Evolutionary conservation across 2,329 filamentous ascomycete species (phyloP).

Genomic region (Cladophialophora bantiana): DNA sequence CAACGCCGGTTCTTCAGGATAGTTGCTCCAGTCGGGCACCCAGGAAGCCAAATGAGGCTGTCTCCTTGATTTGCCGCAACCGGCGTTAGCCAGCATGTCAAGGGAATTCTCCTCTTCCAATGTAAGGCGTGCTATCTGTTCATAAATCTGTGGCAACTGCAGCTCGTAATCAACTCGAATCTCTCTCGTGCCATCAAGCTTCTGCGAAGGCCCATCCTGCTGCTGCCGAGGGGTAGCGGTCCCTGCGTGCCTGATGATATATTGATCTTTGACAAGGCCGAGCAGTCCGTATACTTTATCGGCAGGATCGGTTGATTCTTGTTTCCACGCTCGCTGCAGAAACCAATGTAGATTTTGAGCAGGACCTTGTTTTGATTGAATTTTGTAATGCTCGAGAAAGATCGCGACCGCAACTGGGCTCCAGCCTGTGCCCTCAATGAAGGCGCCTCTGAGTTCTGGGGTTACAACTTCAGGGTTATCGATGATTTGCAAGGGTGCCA

Average conservation of each 20-base stretch:
- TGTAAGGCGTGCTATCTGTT: background rate
- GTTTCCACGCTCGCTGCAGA: background rate
- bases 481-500: background rate
- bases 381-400: slow-evolving; percentile 1
- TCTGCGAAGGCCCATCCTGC: background rate
- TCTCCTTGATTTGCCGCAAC: background rate
- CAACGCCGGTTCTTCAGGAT: background rate
- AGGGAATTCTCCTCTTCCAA: background rate
- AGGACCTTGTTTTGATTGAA: slow-evolving; percentile 1
- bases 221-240: background rate
- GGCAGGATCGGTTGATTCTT: background rate
- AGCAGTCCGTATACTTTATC: slow-evolving; percentile 1
- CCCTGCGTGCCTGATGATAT: background rate
- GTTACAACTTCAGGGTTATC: background rate
- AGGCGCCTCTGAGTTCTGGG: slow-evolving; percentile 1
- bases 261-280: background rate
- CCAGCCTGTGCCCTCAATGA: slow-evolving; percentile 1
- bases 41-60: background rate
- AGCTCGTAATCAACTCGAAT: slow-evolving; percentile 1
- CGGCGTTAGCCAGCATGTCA: background rate
- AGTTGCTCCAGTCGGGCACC: slow-evolving; percentile 3
- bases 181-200: background rate
- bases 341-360: background rate
- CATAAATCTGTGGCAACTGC: background rate
- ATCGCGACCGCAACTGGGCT: background rate